Conservation (phyloP, 345 rosid species). For the Aquilaria yunnanensis region DNA sequence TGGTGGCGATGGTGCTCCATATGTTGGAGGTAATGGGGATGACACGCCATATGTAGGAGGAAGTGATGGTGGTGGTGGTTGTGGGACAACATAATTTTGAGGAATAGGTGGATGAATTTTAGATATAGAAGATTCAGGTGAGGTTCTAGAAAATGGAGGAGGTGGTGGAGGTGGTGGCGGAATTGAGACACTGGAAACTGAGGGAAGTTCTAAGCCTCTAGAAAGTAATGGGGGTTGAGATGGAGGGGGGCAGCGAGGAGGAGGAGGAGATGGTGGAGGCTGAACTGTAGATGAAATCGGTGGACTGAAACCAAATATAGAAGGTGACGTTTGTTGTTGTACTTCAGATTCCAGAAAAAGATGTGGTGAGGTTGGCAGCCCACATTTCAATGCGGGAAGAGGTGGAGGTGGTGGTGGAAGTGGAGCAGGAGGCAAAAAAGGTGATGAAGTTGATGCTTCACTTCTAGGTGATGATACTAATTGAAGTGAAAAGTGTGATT, state of each 20-base stretch:
- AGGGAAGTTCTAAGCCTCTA: not conserved
- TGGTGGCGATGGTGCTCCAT: slow-evolving; percentile 23
- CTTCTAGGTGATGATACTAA: slow-evolving; percentile 9
- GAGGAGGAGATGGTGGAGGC: slow-evolving; percentile 12
- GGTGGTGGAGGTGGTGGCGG: slow-evolving; percentile 13
- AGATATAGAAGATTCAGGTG: slow-evolving; percentile 6
- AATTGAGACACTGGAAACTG: slow-evolving; percentile 13
- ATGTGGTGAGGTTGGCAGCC: no score
- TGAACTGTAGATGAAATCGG: no score
- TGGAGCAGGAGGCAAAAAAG: slow-evolving; percentile 19
- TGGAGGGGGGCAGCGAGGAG: slow-evolving; percentile 18
- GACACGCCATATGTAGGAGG: slow-evolving; percentile 17
- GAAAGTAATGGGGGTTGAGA: slow-evolving; percentile 13
- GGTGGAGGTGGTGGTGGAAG: slow-evolving; percentile 22
- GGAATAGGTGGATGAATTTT: slow-evolving; percentile 22
- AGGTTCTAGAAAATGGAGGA: not conserved
- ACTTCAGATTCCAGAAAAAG: no score
- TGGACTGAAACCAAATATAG: no score
- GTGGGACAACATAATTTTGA: not conserved
- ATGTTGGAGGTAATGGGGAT: slow-evolving; percentile 34
- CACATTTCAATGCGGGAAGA: not conserved
- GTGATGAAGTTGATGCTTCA: slow-evolving; percentile 7
- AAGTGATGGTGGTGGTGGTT: slow-evolving; percentile 25
- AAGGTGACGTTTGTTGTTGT: no score
- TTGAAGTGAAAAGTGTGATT: slow-evolving; percentile 5